These are phyloP conservation scores for Neocatenulostroma microsporum DNA, from an alignment of 2,329 filamentous ascomycete species.

Conservation along the genomic window DNA sequence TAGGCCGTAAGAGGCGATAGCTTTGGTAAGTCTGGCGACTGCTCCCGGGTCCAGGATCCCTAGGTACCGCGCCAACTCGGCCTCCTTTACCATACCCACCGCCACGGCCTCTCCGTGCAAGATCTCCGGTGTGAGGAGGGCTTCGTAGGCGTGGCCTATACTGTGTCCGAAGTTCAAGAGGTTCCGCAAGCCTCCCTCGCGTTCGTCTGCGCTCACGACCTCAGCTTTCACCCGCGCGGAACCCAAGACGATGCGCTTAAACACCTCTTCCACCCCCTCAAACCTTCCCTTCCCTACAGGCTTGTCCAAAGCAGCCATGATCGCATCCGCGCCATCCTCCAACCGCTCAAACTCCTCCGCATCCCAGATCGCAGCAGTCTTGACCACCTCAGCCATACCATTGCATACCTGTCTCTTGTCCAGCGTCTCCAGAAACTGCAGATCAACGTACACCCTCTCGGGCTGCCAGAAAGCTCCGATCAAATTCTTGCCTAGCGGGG, in stretches of 20 bases:
- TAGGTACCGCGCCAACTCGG: conserved; percentile 81
- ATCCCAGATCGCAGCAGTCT: conserved; percentile 92
- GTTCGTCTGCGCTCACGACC: conserved; percentile 89
- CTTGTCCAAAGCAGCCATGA: conserved; percentile 63
- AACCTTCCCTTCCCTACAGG: conserved; percentile 54
- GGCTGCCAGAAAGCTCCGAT: conserved; percentile 97
- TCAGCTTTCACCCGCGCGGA: conserved; percentile 90
- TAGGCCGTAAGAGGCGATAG: conserved; percentile 85
- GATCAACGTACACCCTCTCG: conserved; percentile 84
- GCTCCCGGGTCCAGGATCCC: conserved; percentile 79
- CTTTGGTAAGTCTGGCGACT: conserved; percentile 83
- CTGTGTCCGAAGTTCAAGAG: conserved; percentile 97
- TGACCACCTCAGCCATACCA: conserved; percentile 85
- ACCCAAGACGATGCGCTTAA: conserved; percentile 64
- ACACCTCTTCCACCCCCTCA: conserved; percentile 51
- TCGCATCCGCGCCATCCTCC: conserved; percentile 69
- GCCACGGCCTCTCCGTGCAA: conserved; percentile 93
- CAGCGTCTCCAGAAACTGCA: conserved; percentile 82
- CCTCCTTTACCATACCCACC: conserved; percentile 98
- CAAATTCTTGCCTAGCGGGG: conserved; percentile 89
- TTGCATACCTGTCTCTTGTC: conserved; percentile 93
- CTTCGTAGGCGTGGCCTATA: conserved; percentile 94
- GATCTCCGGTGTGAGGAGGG: conserved; percentile 88
- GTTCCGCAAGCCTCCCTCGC: conserved; percentile 88
- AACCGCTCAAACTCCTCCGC: conserved; percentile 77